Percentiles rank a stretch among this genome's conserved stretches.
phyloP scores from a whole-genome alignment of 2,329 filamentous ascomycete species.

The Xylariaceae sp. region DNA sequence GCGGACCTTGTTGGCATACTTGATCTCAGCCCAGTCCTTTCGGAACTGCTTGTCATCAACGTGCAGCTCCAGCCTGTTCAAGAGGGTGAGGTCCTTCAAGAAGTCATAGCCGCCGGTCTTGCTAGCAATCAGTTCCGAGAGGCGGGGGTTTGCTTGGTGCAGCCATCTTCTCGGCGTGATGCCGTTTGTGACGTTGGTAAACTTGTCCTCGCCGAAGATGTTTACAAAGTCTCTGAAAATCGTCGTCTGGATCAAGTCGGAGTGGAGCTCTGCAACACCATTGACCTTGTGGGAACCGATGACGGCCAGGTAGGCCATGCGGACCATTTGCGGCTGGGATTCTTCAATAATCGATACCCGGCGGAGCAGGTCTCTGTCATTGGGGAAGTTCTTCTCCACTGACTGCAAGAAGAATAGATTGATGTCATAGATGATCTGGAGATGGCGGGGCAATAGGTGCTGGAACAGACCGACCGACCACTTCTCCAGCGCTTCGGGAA shows the following conservation, averaged over 20 bases:
- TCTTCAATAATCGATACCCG: slow-evolving; percentile 98
- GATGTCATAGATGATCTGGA: slow-evolving; percentile 98
- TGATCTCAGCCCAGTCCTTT: slow-evolving; percentile 94
- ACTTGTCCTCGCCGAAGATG: slow-evolving; percentile 94
- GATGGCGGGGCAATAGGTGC: slow-evolving; percentile 84
- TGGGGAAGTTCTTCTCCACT: slow-evolving; percentile 86
- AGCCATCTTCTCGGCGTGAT: slow-evolving; percentile 95
- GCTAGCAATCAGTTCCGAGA: slow-evolving; percentile 86
- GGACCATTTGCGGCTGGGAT: slow-evolving; percentile 92
- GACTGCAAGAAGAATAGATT: slow-evolving; percentile 88
- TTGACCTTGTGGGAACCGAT: slow-evolving; percentile 99
- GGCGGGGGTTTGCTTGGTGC: slow-evolving; percentile 89
- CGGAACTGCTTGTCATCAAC: slow-evolving; percentile 85
- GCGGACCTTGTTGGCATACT: slow-evolving; percentile 89
- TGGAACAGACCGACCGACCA: slow-evolving; percentile 94
- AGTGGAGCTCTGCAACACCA: slow-evolving; percentile 94
- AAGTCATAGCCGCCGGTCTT: slow-evolving; percentile 81
- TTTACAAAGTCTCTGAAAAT: slow-evolving; percentile 98
- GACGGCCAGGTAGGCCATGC: slow-evolving; percentile 92
- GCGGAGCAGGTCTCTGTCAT: slow-evolving; percentile 76
- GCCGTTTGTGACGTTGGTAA: slow-evolving; percentile 97
- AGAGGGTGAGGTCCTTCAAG: slow-evolving; percentile 80
- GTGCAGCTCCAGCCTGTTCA: slow-evolving; percentile 80
- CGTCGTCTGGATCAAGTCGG: slow-evolving; percentile 96
- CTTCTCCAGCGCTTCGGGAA: slow-evolving; percentile 95